phyloP scores from a whole-genome alignment of 2,329 filamentous ascomycete species.

The Magnaporthiopsis poae region DNA sequence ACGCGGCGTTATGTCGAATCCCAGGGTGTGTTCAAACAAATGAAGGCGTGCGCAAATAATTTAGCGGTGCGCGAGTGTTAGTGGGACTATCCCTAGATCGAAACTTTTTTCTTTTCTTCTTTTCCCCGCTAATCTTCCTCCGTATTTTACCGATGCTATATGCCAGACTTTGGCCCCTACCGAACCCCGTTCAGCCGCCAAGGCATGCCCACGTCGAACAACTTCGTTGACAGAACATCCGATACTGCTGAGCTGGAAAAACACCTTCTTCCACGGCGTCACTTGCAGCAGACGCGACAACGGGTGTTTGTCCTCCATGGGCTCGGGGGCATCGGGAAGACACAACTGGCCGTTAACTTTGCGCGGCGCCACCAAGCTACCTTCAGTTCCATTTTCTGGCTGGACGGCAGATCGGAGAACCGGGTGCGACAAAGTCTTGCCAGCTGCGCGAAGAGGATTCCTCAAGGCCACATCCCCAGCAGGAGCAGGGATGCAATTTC shows the following conservation, averaged over 20 bases:
- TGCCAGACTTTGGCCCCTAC: conserved; percentile 12
- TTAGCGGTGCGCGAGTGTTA: conserved; percentile 14
- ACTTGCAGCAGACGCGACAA: conserved; percentile 7
- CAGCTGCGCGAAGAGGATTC: conserved; percentile 15
- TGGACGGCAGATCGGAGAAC: conserved; percentile 22
- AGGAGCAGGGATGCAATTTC: conserved; percentile 10
- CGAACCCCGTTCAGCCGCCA: conserved; percentile 13
- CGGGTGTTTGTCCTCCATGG: conserved; percentile 14
- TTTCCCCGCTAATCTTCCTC: too few species aligned
- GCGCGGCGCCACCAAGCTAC: conserved; percentile 14
- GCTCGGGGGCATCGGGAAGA: conserved; percentile 15
- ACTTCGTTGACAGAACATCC: conserved; percentile 15
- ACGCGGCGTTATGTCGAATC: conserved; percentile 14
- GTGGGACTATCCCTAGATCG: conserved; percentile 6
- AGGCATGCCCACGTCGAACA: conserved; percentile 14
- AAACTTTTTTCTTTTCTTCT: too few species aligned
- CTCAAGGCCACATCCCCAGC: conserved; percentile 15
- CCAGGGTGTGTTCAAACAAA: conserved; percentile 13
- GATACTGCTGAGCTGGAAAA: conserved; percentile 14
- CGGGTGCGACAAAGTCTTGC: conserved; percentile 21
- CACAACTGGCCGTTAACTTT: conserved; percentile 15
- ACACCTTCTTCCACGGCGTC: conserved; percentile 12
- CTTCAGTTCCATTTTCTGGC: conserved; percentile 24
- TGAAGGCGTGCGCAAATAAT: conserved; percentile 14
- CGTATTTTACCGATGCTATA: not conserved